Conservation (phyloP, 2,329 filamentous ascomycete species). For the Aureobasidium sp. region DNA sequence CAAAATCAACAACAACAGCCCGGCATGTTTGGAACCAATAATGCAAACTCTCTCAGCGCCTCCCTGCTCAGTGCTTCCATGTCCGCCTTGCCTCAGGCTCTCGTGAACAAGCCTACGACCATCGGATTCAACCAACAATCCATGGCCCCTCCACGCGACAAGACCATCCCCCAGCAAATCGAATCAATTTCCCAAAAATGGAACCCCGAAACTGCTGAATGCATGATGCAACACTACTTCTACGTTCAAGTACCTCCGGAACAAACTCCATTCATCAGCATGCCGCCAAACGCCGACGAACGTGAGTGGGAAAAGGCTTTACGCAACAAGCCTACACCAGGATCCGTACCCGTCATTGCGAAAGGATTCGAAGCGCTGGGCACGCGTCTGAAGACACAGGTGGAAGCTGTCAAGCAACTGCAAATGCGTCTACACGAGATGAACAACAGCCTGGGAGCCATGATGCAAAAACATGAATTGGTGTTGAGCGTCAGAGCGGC, state of each 20-base stretch:
- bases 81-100: constrained; percentile 16
- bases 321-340: constrained; percentile 67
- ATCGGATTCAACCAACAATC: constrained; percentile 11
- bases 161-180: constrained; percentile 69
- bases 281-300: constrained; percentile 62
- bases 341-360: constrained; percentile 70
- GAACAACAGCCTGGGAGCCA: constrained; percentile 64
- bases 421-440: constrained; percentile 71
- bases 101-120: constrained; percentile 18
- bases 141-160: constrained; percentile 44
- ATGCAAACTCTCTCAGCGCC: constrained; percentile 19
- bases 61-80: constrained; percentile 17
- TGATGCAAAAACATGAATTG: constrained; percentile 70
- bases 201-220: constrained; percentile 61
- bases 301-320: constrained; percentile 80
- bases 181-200: constrained; percentile 64
- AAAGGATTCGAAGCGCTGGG: constrained; percentile 67
- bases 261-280: constrained; percentile 69
- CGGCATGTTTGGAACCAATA: constrained; percentile 23
- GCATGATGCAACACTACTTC: constrained; percentile 75
- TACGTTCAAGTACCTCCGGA: constrained; percentile 77
- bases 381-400: constrained; percentile 65
- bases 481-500: constrained; percentile 66
- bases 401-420: constrained; percentile 60
- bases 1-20: constrained; percentile 29